phyloP scores from a whole-genome alignment of 139 green algal species.

The Nannochloris sp. region DNA sequence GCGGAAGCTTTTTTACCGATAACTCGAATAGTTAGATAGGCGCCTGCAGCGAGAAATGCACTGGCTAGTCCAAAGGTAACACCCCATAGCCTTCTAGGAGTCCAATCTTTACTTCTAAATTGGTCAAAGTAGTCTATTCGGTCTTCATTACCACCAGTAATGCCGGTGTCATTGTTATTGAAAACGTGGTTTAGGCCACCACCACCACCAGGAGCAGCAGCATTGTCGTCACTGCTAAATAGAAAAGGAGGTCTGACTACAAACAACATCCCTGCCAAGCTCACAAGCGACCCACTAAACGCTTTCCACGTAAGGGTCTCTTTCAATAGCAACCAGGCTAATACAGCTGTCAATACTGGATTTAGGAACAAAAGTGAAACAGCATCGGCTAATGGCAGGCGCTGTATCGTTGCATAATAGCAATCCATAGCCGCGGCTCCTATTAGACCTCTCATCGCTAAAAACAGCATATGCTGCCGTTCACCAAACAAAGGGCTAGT shows the following conservation, averaged over 20 bases:
- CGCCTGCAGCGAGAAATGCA: background rate
- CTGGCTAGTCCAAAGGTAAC: background rate
- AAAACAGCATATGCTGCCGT: background rate
- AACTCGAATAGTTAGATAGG: constrained; percentile 1
- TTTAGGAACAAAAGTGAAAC: constrained; percentile 4
- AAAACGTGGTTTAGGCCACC: no score
- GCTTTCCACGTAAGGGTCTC: background rate
- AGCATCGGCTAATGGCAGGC: background rate
- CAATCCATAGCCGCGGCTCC: constrained; percentile 3
- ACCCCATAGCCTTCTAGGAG: background rate
- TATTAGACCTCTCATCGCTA: background rate
- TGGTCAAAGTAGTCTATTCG: background rate
- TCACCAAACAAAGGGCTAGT: background rate
- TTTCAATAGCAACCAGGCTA: background rate
- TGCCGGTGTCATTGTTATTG: no score
- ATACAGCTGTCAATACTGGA: background rate
- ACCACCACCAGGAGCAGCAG: no score
- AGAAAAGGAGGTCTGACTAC: constrained; percentile 29
- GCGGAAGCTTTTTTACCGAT: constrained; percentile 11
- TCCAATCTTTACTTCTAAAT: background rate
- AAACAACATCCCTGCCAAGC: constrained; percentile 18
- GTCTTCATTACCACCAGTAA: background rate
- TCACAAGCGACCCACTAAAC: constrained; percentile 1
- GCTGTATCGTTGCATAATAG: background rate
- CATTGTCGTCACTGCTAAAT: constrained; percentile 7